Conservation (phyloP, 345 rosid genomes). For the Clausena lansium region DNA sequence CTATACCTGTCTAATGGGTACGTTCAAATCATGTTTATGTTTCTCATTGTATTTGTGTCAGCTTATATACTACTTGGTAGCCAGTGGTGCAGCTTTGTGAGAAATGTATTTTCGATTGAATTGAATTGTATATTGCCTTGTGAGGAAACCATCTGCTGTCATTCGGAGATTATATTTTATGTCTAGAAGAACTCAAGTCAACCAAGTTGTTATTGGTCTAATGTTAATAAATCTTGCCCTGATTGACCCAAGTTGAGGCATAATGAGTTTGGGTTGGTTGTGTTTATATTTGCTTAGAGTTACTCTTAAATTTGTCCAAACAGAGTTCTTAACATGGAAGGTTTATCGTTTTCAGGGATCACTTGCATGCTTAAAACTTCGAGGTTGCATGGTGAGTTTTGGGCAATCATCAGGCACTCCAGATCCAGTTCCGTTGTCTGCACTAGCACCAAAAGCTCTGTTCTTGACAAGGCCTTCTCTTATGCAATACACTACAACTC, state of each 20-base stretch:
- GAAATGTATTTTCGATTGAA: not conserved
- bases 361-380: slow-evolving; percentile 65
- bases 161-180: not conserved
- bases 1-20: not conserved
- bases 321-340: not conserved
- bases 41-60: not conserved
- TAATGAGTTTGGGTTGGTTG: not conserved
- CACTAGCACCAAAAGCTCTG: slow-evolving; percentile 66
- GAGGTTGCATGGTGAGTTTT: slow-evolving; percentile 84
- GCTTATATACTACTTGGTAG: not conserved
- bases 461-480: slow-evolving; percentile 81
- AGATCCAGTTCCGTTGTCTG: slow-evolving; percentile 74
- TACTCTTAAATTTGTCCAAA: not conserved
- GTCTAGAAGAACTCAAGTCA: not conserved
- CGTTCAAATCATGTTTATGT: not conserved
- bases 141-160: not conserved
- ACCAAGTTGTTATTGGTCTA: not conserved
- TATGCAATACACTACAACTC: slow-evolving; percentile 62
- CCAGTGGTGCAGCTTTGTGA: not conserved
- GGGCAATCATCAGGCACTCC: slow-evolving; percentile 86
- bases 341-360: slow-evolving; percentile 55
- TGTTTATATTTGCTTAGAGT: not conserved
- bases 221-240: not conserved
- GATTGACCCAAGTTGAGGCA: not conserved
- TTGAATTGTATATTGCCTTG: not conserved